phyloP scores from a whole-genome alignment of 371 early-diverging fungal genomes.

The Sporodiniella umbellata region DNA sequence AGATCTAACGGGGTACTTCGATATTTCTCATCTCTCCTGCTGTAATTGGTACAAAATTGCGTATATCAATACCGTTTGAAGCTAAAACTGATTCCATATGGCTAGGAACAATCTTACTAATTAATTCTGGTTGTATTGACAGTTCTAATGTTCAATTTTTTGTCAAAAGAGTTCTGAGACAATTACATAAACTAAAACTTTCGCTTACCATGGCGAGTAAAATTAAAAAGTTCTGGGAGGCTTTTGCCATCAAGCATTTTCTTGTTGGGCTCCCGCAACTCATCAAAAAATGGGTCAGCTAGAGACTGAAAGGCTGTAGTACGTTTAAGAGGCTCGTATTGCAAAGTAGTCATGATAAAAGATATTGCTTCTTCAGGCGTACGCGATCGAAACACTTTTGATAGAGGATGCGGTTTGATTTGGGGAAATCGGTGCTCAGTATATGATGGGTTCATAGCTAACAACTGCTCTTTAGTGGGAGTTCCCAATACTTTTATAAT shows the following conservation, averaged over 20 bases:
- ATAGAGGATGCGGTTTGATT: constrained; percentile 91
- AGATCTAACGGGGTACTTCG: constrained; percentile 11
- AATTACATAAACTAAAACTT: neutral
- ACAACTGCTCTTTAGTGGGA: constrained; percentile 93
- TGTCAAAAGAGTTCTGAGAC: neutral
- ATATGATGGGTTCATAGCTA: constrained; percentile 95
- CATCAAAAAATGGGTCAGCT: constrained; percentile 96
- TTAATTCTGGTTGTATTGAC: constrained; percentile 54
- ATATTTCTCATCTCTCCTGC: constrained; percentile 29
- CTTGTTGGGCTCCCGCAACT: constrained; percentile 82
- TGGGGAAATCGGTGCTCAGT: constrained; percentile 98
- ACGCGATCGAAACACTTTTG: constrained; percentile 83
- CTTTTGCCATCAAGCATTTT: constrained; percentile 74
- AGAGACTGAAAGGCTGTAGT: constrained; percentile 96
- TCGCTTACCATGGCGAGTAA: constrained; percentile 72
- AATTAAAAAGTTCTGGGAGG: constrained; percentile 90
- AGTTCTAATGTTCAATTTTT: constrained; percentile 27
- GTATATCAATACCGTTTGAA: constrained; percentile 45
- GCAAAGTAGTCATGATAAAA: constrained; percentile 83
- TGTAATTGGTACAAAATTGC: constrained; percentile 41
- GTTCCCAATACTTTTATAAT: constrained; percentile 99
- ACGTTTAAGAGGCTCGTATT: constrained; percentile 92
- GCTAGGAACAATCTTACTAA: constrained; percentile 58
- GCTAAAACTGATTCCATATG: constrained; percentile 53
- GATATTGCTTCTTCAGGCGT: constrained; percentile 85